phyloP scores from a whole-genome alignment of 1,139 yeast genomes.

The Arxiozyma slooffiae region DNA sequence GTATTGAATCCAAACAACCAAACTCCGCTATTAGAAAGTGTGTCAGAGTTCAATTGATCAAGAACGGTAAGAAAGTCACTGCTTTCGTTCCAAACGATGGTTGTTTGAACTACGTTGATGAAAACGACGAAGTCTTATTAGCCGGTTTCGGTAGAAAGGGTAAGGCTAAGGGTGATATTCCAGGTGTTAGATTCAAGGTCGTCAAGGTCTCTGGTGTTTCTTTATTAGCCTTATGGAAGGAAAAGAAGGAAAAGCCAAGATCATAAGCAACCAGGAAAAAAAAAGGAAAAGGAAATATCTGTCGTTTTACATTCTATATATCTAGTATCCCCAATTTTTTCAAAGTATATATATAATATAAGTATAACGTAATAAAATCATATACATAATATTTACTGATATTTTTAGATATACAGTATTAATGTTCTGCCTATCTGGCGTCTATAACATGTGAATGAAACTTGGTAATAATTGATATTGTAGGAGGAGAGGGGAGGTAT shows the following conservation, averaged over 20 bases:
- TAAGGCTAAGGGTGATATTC: constrained; percentile 99
- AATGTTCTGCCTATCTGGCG: background rate
- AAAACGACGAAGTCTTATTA: constrained; percentile 97
- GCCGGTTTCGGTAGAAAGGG: constrained; percentile 99
- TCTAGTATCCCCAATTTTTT: background rate
- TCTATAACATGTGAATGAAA: too few species aligned
- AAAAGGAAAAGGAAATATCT: too few species aligned
- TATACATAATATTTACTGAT: background rate
- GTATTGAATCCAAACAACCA: constrained; percentile 99
- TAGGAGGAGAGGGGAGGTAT: background rate
- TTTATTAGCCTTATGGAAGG: constrained; percentile 99
- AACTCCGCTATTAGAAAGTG: constrained; percentile 99
- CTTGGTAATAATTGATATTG: background rate
- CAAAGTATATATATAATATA: background rate
- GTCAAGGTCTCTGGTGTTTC: constrained; percentile 99
- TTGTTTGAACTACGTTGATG: constrained; percentile 99
- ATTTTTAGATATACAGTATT: background rate
- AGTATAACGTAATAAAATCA: background rate
- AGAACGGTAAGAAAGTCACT: constrained; percentile 99
- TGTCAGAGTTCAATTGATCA: constrained; percentile 99
- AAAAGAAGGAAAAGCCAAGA: constrained; percentile 99
- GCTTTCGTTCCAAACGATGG: constrained; percentile 99
- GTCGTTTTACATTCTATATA: background rate
- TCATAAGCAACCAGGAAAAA: constrained; percentile 44
- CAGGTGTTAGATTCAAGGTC: constrained; percentile 99